phyloP scores from a whole-genome alignment of 176 grass and related monocot genomes.

The Hsuehochloa calcarea region DNA sequence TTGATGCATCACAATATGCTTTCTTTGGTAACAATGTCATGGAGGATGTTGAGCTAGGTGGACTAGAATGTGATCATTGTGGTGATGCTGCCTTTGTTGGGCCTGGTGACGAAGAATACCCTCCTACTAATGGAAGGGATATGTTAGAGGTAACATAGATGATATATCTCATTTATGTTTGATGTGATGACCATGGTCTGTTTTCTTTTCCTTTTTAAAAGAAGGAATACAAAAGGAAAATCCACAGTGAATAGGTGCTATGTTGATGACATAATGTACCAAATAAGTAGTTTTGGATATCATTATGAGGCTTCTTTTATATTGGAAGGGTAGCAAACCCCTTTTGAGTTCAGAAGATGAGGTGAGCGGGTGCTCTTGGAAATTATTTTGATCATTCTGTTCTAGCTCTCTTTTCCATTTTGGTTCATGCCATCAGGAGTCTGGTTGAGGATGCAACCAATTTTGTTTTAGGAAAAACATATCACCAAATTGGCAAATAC shows the following conservation, averaged over 20 bases:
- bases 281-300: not conserved
- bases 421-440: not conserved
- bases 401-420: not conserved
- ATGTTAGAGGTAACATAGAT: conserved; percentile 44
- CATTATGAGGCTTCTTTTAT: not conserved
- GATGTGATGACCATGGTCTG: not conserved
- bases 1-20: conserved; percentile 71
- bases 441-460: not conserved
- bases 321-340: not conserved
- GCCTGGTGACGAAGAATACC: conserved; percentile 43
- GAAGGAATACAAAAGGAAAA: not conserved
- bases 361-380: not conserved
- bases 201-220: not conserved
- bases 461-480: not conserved
- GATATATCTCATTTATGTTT: not conserved
- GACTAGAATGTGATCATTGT: conserved; percentile 55
- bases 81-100: conserved; percentile 28
- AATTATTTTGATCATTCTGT: conserved; percentile 9
- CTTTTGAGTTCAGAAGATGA: not conserved
- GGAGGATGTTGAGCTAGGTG: conserved; percentile 69
- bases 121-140: conserved; percentile 34
- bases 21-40: conserved; percentile 61
- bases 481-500: not conserved
- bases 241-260: not conserved
- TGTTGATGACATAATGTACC: not conserved